Evolutionary conservation across 331 rosid species (phyloP).

Genomic region (Malus hybrid): DNA sequence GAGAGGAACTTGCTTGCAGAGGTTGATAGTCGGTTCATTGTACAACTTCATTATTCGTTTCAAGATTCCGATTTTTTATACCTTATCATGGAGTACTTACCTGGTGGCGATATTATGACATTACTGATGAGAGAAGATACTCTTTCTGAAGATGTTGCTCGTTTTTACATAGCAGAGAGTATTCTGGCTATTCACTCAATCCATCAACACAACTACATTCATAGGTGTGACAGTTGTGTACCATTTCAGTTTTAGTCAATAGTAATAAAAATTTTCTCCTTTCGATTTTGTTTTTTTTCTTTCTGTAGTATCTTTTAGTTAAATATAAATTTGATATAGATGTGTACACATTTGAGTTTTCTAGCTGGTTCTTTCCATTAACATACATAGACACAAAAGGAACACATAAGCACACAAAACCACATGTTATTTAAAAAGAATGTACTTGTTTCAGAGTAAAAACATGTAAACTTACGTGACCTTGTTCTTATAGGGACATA

Average conservation of each 20-base stretch:
- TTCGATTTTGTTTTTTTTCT: background rate
- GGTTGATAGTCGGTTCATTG: slow-evolving; percentile 99
- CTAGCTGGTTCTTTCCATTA: background rate
- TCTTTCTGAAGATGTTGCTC: slow-evolving; percentile 87
- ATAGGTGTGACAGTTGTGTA: slow-evolving; percentile 49
- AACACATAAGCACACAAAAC: background rate
- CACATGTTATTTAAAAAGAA: background rate
- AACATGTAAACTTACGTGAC: slow-evolving; percentile 12
- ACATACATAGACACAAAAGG: background rate
- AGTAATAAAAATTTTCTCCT: background rate
- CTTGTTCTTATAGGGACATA: slow-evolving; percentile 78
- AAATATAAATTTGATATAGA: background rate
- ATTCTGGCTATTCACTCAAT: slow-evolving; percentile 88
- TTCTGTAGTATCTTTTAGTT: background rate
- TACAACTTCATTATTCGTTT: slow-evolving; percentile 87
- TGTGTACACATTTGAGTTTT: background rate
- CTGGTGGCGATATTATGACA: slow-evolving; percentile 99
- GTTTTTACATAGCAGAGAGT: slow-evolving; percentile 95
- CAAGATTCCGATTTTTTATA: slow-evolving; percentile 92
- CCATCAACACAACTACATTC: slow-evolving; percentile 93
- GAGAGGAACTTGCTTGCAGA: slow-evolving; percentile 99
- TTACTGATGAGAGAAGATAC: slow-evolving; percentile 94
- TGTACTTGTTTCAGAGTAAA: slow-evolving; percentile 6
- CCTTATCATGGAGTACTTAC: slow-evolving; percentile 98
- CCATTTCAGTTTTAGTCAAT: background rate